A percentile compares a stretch with the other conserved stretches of the same genome.
phyloP scores from a whole-genome alignment of 352 stramenopile genomes.

The Globisporangium canariense region DNA sequence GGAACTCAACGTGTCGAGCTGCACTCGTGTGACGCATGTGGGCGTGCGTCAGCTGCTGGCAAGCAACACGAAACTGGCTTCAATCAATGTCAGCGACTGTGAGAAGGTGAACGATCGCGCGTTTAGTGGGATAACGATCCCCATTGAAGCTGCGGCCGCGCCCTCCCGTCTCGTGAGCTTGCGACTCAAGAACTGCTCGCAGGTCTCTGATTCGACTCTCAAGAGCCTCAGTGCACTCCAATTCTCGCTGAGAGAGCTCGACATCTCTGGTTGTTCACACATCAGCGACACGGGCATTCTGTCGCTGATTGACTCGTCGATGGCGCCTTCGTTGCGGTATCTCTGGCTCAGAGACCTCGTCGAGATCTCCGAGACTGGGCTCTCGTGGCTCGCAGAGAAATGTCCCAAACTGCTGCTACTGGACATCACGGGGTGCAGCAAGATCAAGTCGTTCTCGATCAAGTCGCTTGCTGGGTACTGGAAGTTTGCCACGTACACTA shows the following conservation, averaged over 20 bases:
- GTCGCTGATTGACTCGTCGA: conserved; percentile 48
- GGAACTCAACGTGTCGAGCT: conserved; percentile 24
- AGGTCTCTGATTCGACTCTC: conserved; percentile 42
- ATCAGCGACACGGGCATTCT: conserved; percentile 84
- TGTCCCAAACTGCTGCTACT: conserved; percentile 56
- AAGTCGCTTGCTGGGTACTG: conserved; percentile 52
- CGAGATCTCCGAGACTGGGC: conserved; percentile 64
- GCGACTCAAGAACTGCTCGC: conserved; percentile 35
- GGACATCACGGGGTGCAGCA: conserved; percentile 52
- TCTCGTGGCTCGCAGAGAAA: conserved; percentile 87
- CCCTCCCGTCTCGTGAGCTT: conserved; percentile 32
- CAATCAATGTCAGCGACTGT: conserved; percentile 26
- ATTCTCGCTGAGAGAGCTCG: conserved; percentile 68
- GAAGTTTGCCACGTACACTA: conserved; percentile 49
- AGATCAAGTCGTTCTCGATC: conserved; percentile 48
- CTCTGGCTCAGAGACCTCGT: conserved; percentile 65
- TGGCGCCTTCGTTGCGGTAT: conserved; percentile 39
- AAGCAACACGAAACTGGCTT: conserved; percentile 25
- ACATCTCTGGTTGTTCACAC: conserved; percentile 63
- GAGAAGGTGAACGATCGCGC: conserved; percentile 41
- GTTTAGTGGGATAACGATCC: conserved; percentile 14
- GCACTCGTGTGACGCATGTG: conserved; percentile 22
- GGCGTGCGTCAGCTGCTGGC: conserved; percentile 24
- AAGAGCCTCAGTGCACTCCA: conserved; percentile 42
- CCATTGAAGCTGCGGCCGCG: neutral